Evolutionary conservation across 148 eudicot genomes (phyloP).

Genomic region (Salicornia ramosissima): DNA sequence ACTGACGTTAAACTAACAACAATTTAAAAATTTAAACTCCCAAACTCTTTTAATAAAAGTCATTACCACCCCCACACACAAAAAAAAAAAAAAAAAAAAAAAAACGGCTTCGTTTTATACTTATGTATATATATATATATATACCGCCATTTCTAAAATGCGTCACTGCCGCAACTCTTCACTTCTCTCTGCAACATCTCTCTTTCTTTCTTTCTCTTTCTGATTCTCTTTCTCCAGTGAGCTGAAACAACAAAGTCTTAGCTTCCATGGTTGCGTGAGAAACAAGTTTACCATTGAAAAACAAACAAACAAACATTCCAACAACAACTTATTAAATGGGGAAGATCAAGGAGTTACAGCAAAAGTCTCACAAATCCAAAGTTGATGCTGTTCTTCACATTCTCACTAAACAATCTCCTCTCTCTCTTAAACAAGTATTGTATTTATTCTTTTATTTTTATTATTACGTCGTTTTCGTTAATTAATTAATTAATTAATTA

Average conservation of each 20-base stretch:
- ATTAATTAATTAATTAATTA: too few relatives aligned
- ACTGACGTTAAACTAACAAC: conserved; percentile 19
- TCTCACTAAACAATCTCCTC: conserved; percentile 70
- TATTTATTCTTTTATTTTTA: too few relatives aligned
- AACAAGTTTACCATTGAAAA: background rate
- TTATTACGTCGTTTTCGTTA: background rate
- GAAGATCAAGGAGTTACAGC: conserved; percentile 45
- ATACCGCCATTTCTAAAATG: conserved; percentile 7
- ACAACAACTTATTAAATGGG: conserved; percentile 39
- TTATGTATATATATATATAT: too few relatives aligned
- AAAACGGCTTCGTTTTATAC: conserved; percentile 17
- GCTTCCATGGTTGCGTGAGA: conserved; percentile 4
- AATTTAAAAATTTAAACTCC: conserved; percentile 17
- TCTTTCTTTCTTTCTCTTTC: conserved; percentile 16
- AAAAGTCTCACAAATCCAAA: conserved; percentile 37
- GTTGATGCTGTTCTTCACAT: conserved; percentile 66
- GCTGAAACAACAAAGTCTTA: background rate
- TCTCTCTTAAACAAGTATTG: conserved; percentile 80
- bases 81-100: background rate
- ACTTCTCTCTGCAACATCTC: background rate
- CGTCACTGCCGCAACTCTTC: conserved; percentile 1
- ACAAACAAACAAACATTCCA: background rate
- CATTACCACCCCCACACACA: too few relatives aligned
- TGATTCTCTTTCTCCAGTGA: background rate
- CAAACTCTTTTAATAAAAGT: too few relatives aligned